Base-by-base conservation (phyloP, 306 rosid genomes). In the Lithocarpus polystachyus region DNA sequence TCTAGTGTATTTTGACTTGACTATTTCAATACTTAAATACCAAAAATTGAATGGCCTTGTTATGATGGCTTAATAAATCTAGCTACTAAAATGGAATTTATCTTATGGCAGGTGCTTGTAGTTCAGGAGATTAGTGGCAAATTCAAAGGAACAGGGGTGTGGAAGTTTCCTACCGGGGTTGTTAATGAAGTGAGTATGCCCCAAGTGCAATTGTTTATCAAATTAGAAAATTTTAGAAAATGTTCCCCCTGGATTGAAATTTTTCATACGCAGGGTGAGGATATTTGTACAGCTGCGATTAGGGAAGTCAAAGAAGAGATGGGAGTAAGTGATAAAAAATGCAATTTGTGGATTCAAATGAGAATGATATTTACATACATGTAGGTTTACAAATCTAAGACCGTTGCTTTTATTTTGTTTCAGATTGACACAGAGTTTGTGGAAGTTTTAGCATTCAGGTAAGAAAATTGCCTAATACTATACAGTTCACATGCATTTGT, bases 291-390 rank as follows among this genome's bases (percentile, higher is more conserved):
- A 37, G 99, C 98, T 13, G 97, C 97, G 65, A 37, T 88, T 73
- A 88, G 98, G 80, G 98, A 95, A 84, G 97, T 92, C 12, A 88
- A 89, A 77, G 99, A 95, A 87, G 99, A 95, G 74, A 95, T 98
- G 31, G 99, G 94, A 40, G 99, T 94, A 89, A 86, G 93, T 55
- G 37, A 71, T 56, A 33, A 60, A 61, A 4, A 12, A 19, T 71
- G 56, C 24, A 60, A 71, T 73, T 61, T 55, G 33, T 19, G 53
- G 45, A 37, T 54, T 45, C 45, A 35, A 29, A 53, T 26, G 29
- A 62, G 57, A 14, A 35, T 72, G 26, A 31, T 20, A 31, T 43
- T 72, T 61, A 43, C 68, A 15, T 14, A 48, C n/a, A 79, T 11
- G 24, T 6, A 24, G 62, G 31, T 33, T 48, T 77, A 23, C 73